phyloP scores from a whole-genome alignment of 768 basidiomycete species.

The Kwoniella pini region DNA sequence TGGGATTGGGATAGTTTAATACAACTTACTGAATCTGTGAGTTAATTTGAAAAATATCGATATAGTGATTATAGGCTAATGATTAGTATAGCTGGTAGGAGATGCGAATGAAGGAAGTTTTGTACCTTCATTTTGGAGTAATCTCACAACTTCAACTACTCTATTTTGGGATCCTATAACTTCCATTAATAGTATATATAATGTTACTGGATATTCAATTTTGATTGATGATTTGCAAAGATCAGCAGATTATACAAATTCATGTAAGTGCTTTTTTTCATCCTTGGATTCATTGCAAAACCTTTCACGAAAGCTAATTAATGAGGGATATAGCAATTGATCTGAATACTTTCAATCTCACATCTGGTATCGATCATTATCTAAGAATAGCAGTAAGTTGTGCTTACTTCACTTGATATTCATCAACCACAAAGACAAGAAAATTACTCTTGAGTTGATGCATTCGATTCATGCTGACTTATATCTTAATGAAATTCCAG shows the following conservation, averaged over 20 bases:
- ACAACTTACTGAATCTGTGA: conserved; percentile 32
- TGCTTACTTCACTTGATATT: not conserved
- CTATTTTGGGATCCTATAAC: conserved; percentile 14
- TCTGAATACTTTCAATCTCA: conserved; percentile 8
- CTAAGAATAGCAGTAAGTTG: conserved; percentile 43
- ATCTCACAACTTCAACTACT: conserved; percentile 14
- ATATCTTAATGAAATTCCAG: conserved; percentile 7
- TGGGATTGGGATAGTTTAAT: conserved; percentile 48
- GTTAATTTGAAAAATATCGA: too few species aligned
- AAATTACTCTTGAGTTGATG: too few species aligned
- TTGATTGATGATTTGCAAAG: conserved; percentile 39
- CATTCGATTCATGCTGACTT: not conserved
- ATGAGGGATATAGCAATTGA: conserved; percentile 7
- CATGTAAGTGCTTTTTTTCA: too few species aligned
- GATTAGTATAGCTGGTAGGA: conserved; percentile 7
- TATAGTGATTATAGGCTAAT: not conserved
- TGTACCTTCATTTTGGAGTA: conserved; percentile 24
- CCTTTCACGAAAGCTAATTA: conserved; percentile 8
- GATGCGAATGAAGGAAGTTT: conserved; percentile 16
- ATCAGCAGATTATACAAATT: too few species aligned
- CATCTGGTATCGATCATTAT: conserved; percentile 29
- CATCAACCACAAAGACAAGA: not conserved
- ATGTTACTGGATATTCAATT: conserved; percentile 31
- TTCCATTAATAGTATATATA: not conserved
- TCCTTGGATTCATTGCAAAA: too few species aligned